Conservation (phyloP, 805 yeast species). For the Yamadazyma ubonensis region DNA sequence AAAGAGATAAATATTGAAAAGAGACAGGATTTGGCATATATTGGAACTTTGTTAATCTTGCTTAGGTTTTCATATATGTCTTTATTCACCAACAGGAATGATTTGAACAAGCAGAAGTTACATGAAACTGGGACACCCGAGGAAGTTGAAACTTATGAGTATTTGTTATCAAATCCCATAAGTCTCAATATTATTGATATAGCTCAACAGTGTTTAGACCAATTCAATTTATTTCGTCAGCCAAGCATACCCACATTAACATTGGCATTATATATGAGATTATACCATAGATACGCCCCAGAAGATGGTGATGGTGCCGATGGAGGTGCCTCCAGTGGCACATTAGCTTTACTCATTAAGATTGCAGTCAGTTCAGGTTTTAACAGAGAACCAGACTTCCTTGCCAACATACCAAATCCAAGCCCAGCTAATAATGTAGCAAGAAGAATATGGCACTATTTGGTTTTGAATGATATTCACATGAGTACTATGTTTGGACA, state of each 20-base stretch:
- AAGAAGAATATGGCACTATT: conserved; percentile 59
- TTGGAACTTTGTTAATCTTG: conserved; percentile 42
- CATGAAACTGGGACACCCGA: conserved; percentile 20
- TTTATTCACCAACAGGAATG: conserved; percentile 29
- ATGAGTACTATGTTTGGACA: conserved; percentile 50
- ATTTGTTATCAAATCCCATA: conserved; percentile 46
- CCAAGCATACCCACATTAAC: conserved; percentile 31
- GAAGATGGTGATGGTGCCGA: conserved; percentile 44
- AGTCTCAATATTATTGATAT: conserved; percentile 44
- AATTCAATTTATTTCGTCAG: conserved; percentile 48
- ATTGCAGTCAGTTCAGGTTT: conserved; percentile 42
- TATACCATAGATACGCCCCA: conserved; percentile 37
- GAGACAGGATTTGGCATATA: conserved; percentile 38
- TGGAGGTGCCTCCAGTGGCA: conserved; percentile 35
- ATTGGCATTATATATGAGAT: conserved; percentile 27
- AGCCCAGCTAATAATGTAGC: conserved; percentile 42
- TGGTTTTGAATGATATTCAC: conserved; percentile 46
- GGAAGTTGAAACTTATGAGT: conserved; percentile 33
- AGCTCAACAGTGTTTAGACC: conserved; percentile 56
- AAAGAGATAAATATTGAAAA: conserved; percentile 30
- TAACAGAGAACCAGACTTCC: conserved; percentile 40
- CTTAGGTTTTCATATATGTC: conserved; percentile 44
- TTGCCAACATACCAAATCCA: conserved; percentile 21
- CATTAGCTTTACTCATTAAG: conserved; percentile 29
- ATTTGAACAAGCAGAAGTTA: conserved; percentile 28